These are phyloP conservation scores for Pulicaria dysenterica DNA, from an alignment of 129 eudicot genomes.

Conservation along the genomic window DNA sequence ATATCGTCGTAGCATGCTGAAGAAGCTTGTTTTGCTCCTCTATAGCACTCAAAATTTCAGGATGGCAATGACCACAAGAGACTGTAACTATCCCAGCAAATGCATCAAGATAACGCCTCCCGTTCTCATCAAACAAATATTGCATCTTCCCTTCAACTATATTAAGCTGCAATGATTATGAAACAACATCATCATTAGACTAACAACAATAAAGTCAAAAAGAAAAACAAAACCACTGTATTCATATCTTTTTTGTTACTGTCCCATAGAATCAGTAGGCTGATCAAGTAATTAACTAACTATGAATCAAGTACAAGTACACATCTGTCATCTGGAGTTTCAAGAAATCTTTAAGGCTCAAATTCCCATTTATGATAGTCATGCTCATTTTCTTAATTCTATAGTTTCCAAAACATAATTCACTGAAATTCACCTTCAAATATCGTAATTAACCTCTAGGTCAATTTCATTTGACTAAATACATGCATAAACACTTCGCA, in stretches of 20 bases:
- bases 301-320: background rate
- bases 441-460: background rate
- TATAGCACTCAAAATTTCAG: constrained; percentile 73
- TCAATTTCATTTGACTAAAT: background rate
- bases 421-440: background rate
- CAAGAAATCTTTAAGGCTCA: background rate
- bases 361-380: background rate
- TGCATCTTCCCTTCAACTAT: constrained; percentile 99
- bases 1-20: constrained; percentile 97
- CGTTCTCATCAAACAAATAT: constrained; percentile 83
- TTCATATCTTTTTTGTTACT: too few species aligned
- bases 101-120: constrained; percentile 91
- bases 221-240: too few species aligned
- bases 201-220: background rate
- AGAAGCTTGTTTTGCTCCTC: constrained; percentile 88
- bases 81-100: constrained; percentile 98
- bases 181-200: background rate
- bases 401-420: background rate
- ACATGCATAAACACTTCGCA: background rate
- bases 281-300: too few species aligned
- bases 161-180: constrained; percentile 57
- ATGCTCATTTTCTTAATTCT: background rate
- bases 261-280: too few species aligned
- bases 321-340: constrained; percentile 11
- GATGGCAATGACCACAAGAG: constrained; percentile 99